Evolutionary conservation across 495 filamentous ascomycete genomes (phyloP).

Genomic region (Podospora pseudopauciseta): DNA sequence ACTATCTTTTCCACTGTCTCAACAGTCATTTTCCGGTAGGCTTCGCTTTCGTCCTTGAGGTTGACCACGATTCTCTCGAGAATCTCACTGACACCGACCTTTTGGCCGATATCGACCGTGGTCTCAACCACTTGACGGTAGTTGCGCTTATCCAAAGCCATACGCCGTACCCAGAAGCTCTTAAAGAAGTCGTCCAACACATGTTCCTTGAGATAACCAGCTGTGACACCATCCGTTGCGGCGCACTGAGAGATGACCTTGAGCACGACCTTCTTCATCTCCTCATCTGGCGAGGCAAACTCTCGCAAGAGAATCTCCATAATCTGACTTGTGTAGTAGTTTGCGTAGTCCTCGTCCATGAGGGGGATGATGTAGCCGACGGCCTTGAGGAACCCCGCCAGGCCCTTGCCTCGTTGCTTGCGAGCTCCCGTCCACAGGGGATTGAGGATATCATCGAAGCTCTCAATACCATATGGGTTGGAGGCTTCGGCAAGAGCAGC

Average conservation of each 20-base stretch:
- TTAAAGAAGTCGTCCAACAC: slow-evolving; percentile 97
- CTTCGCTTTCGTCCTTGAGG: slow-evolving; percentile 96
- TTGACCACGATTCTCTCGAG: slow-evolving; percentile 89
- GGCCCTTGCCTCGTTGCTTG: slow-evolving; percentile 93
- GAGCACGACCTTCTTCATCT: slow-evolving; percentile 99
- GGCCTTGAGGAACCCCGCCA: slow-evolving; percentile 94
- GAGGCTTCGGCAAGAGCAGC: slow-evolving; percentile 95
- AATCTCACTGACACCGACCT: slow-evolving; percentile 94
- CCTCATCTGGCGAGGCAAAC: slow-evolving; percentile 94
- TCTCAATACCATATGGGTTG: slow-evolving; percentile 98
- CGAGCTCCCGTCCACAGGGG: slow-evolving; percentile 94
- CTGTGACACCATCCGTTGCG: slow-evolving; percentile 90
- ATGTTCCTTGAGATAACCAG: slow-evolving; percentile 88
- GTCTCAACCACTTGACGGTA: slow-evolving; percentile 97
- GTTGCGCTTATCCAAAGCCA: slow-evolving; percentile 95
- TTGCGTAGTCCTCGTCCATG: slow-evolving; percentile 99
- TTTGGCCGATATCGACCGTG: slow-evolving; percentile 94
- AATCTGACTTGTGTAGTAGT: slow-evolving; percentile 97
- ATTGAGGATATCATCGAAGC: slow-evolving; percentile 95
- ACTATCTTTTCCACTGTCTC: slow-evolving; percentile 97
- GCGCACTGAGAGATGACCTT: slow-evolving; percentile 98
- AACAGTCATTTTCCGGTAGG: slow-evolving; percentile 98
- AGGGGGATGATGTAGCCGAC: slow-evolving; percentile 97
- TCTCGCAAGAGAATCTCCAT: slow-evolving; percentile 98
- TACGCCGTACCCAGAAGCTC: slow-evolving; percentile 95